Evolutionary conservation across 805 yeast species (phyloP).

Genomic region (Saccharomycopsis sp.): DNA sequence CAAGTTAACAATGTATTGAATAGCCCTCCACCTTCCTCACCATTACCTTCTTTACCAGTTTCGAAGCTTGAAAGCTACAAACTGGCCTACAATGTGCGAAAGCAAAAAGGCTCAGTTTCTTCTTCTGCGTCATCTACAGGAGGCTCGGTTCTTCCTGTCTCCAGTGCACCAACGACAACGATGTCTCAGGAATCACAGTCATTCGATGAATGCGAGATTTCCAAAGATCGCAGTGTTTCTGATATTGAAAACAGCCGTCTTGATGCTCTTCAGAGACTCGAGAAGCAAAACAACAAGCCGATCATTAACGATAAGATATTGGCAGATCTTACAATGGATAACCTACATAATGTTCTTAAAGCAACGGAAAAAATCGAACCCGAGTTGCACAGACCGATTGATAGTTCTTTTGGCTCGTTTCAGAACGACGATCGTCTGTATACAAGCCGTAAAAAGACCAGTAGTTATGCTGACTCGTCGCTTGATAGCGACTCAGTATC

Average conservation of each 20-base stretch:
- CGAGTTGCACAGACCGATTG: background rate
- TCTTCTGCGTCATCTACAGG: background rate
- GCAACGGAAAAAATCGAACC: background rate
- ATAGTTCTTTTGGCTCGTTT: background rate
- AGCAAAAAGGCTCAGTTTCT: background rate
- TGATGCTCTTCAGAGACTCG: slow-evolving; percentile 15
- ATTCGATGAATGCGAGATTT: background rate
- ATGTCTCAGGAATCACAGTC: background rate
- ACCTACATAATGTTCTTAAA: background rate
- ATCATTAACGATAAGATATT: background rate
- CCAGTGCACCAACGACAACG: background rate
- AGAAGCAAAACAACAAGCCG: slow-evolving; percentile 1
- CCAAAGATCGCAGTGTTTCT: background rate
- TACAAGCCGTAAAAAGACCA: background rate
- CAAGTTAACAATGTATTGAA: background rate
- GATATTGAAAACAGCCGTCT: slow-evolving; percentile 11
- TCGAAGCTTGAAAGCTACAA: background rate
- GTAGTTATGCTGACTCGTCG: background rate
- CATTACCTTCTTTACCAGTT: background rate
- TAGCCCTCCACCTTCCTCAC: background rate
- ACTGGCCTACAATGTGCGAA: background rate
- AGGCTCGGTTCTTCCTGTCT: background rate
- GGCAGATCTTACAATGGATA: background rate
- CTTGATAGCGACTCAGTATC: background rate
- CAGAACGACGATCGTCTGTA: background rate